Conservation (phyloP, 805 yeast genomes). For the Metschnikowia kunwiensis region DNA sequence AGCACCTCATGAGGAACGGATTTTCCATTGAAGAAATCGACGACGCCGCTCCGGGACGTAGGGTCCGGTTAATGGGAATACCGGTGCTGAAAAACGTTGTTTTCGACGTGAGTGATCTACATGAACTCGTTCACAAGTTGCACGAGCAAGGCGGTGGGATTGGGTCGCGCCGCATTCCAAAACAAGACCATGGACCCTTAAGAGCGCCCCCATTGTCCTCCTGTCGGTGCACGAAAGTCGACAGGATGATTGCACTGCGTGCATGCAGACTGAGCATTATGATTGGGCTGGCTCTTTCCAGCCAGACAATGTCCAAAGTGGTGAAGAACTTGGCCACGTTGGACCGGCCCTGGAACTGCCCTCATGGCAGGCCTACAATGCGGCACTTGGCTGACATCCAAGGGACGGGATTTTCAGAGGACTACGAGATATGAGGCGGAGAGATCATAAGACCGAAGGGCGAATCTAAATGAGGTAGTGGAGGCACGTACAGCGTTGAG, state of each 20-base stretch:
- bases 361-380: conserved; percentile 98
- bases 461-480: too few species aligned
- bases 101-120: conserved; percentile 66
- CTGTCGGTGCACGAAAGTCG: conserved; percentile 65
- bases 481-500: too few species aligned
- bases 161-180: not conserved
- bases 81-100: conserved; percentile 72
- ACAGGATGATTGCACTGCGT: conserved; percentile 87
- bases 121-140: conserved; percentile 70
- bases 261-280: conserved; percentile 93
- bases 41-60: conserved; percentile 51
- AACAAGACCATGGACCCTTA: not conserved
- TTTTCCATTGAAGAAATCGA: conserved; percentile 52
- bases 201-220: conserved; percentile 1
- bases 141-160: conserved; percentile 39
- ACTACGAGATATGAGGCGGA: conserved; percentile 11
- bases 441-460: too few species aligned
- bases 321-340: conserved; percentile 65
- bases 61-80: conserved; percentile 54
- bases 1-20: conserved; percentile 70
- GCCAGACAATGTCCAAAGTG: conserved; percentile 60
- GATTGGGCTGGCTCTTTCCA: conserved; percentile 76
- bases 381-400: conserved; percentile 72
- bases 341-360: conserved; percentile 95
- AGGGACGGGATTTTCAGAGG: conserved; percentile 15